Base-by-base conservation (phyloP, 75 land plant species). In the Pseudotsuga menziesii region DNA sequence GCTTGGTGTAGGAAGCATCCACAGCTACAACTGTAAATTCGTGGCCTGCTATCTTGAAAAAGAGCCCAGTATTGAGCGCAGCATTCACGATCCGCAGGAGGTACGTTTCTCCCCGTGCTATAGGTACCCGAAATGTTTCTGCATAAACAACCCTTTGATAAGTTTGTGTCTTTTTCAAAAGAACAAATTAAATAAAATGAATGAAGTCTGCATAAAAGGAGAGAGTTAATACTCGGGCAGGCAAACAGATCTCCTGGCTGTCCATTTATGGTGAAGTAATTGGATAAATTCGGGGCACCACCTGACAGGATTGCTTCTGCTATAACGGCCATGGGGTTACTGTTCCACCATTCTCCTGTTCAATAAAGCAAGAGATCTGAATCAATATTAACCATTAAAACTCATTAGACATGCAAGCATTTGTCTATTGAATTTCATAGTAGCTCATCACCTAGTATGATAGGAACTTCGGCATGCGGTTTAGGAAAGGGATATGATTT, bases 21-120 rank as follows among this genome's bases (percentile, higher is more conserved):
- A 54, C 83, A 8, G 82, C 87, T 36, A 85, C 87, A 6, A 85
- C 78, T 57, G 77, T 78, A 56, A 82, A 36, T 29, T 58, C 57
- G 79, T 78, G 86, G 59, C 78, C 69, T 35, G 86, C 90, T 26
- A 89, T 83, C 61, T 81, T 78, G 86, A 89, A 89, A 66, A 83
- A 86, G 36, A 81, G 82, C 63, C 86, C 88, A 29, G 75, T 79
- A 58, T 86, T 83, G 48, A 89, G 60, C 39, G 88, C 83, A 61
- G 79, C 88, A 78, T 83, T 83, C 57, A 83, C 61, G 4, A 86
- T 19, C 7, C 85, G 80, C n/a, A 86, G 88, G 8, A 86, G 75
- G 61, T 86, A 86, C 11, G 77, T 76, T 73, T 89, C 81, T 3
- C 81, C 79, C 0, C 76, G 81, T 57, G 77, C 27, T 71, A 89